Evolutionary conservation across 768 basidiomycete genomes (phyloP).

Genomic region (Lactarius vividus): DNA sequence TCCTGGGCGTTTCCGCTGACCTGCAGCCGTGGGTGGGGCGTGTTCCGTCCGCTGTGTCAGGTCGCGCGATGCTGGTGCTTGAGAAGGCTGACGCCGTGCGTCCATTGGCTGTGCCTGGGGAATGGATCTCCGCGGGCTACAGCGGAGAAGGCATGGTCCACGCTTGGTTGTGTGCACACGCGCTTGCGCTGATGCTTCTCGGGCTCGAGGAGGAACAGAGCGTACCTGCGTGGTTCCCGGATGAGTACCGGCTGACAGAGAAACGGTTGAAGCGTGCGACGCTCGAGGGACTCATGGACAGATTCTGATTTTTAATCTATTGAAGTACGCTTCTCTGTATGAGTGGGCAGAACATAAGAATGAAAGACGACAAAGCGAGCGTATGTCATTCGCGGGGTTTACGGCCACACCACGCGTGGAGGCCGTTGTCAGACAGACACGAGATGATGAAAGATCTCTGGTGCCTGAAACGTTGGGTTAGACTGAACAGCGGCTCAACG

Average conservation of each 20-base stretch:
- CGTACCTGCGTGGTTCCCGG: slow-evolving; percentile 48
- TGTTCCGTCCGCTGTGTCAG: slow-evolving; percentile 49
- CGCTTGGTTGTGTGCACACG: slow-evolving; percentile 61
- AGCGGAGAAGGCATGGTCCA: slow-evolving; percentile 74
- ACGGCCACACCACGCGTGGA: neutral
- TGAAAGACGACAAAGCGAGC: neutral
- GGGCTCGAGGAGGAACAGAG: slow-evolving; percentile 37
- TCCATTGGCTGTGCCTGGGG: slow-evolving; percentile 44
- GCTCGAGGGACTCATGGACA: slow-evolving; percentile 36
- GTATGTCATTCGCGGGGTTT: neutral
- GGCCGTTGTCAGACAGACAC: neutral
- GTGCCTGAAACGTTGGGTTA: neutral
- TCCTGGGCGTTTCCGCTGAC: slow-evolving; percentile 61
- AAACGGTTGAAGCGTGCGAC: slow-evolving; percentile 47
- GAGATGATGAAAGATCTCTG: neutral
- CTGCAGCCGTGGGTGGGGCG: slow-evolving; percentile 68
- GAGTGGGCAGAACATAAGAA: neutral
- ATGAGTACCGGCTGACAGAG: slow-evolving; percentile 46
- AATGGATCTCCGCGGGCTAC: slow-evolving; percentile 73
- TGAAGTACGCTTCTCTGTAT: neutral
- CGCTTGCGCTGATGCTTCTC: slow-evolving; percentile 59
- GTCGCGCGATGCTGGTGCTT: slow-evolving; percentile 25
- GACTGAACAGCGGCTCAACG: neutral
- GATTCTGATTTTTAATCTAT: slow-evolving; percentile 18
- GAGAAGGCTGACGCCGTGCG: neutral